These are phyloP conservation scores for Tetrapisispora phaffii DNA, from an alignment of 805 yeast genomes.

Conservation along the genomic window DNA sequence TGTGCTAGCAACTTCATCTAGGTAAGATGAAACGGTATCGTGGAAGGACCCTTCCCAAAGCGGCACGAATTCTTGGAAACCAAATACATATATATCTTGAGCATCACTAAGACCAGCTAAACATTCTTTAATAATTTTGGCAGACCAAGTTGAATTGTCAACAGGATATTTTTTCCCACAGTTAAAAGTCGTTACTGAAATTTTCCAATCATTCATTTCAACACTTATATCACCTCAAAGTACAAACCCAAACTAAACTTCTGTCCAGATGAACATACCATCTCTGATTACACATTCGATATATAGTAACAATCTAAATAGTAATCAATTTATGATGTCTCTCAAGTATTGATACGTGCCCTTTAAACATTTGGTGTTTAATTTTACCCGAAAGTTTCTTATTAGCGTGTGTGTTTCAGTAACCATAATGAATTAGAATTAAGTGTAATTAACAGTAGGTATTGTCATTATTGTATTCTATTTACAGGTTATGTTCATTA, in stretches of 20 bases:
- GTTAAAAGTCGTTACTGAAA: constrained; percentile 39
- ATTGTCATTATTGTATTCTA: too few species aligned
- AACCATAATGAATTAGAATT: too few species aligned
- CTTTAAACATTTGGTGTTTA: too few species aligned
- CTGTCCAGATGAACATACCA: too few species aligned
- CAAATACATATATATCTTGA: constrained; percentile 43
- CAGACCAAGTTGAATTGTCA: constrained; percentile 25
- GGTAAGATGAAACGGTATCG: constrained; percentile 28
- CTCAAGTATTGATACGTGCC: too few species aligned
- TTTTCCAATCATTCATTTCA: constrained; percentile 11
- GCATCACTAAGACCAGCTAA: constrained; percentile 22
- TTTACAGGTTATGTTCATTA: too few species aligned
- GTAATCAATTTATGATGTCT: too few species aligned
- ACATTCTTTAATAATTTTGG: constrained; percentile 26
- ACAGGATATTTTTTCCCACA: constrained; percentile 41
- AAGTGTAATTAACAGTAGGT: too few species aligned
- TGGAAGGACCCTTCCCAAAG: constrained; percentile 45
- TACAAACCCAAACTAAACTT: too few species aligned
- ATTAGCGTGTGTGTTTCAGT: too few species aligned
- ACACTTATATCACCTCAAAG: too few species aligned
- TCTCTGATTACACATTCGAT: neutral
- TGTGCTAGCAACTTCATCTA: constrained; percentile 31
- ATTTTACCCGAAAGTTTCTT: too few species aligned
- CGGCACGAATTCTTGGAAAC: constrained; percentile 55
- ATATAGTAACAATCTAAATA: neutral